These are phyloP conservation scores for Diaporthe sp. DNA, from an alignment of 2,329 filamentous ascomycete genomes.

Conservation along the genomic window DNA sequence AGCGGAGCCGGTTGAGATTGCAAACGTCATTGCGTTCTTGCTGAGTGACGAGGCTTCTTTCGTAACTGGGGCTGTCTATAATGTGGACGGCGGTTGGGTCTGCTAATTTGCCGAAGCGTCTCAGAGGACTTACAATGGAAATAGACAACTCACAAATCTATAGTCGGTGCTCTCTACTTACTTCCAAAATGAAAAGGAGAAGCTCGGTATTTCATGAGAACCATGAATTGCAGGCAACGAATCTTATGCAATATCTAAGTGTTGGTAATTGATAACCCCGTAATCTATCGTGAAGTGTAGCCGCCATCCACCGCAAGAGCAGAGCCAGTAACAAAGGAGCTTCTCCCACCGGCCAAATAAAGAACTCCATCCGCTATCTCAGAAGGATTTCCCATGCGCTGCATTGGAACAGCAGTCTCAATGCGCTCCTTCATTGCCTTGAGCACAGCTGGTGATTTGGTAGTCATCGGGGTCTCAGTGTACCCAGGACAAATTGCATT, in stretches of 20 bases:
- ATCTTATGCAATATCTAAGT: too few species aligned
- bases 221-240: background rate
- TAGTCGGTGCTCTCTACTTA: too few species aligned
- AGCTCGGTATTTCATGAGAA: background rate
- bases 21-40: slow-evolving; percentile 48
- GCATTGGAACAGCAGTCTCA: slow-evolving; percentile 14
- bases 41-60: slow-evolving; percentile 64
- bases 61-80: slow-evolving; percentile 79
- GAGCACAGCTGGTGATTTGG: slow-evolving; percentile 2
- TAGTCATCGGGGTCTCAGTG: slow-evolving; percentile 48
- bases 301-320: slow-evolving; percentile 20
- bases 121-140: too few species aligned
- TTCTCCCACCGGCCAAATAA: slow-evolving; percentile 49
- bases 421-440: slow-evolving; percentile 27
- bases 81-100: slow-evolving; percentile 83
- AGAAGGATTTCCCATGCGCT: slow-evolving; percentile 36
- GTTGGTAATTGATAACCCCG: too few species aligned
- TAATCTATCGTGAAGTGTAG: slow-evolving; percentile 10
- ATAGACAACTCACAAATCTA: background rate
- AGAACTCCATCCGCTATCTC: slow-evolving; percentile 74
- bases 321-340: slow-evolving; percentile 9
- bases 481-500: slow-evolving; percentile 53
- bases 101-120: background rate
- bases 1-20: slow-evolving; percentile 4
- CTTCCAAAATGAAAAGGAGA: background rate